phyloP scores from a whole-genome alignment of 805 yeast genomes.

The Myxozyma lipomycoides region DNA sequence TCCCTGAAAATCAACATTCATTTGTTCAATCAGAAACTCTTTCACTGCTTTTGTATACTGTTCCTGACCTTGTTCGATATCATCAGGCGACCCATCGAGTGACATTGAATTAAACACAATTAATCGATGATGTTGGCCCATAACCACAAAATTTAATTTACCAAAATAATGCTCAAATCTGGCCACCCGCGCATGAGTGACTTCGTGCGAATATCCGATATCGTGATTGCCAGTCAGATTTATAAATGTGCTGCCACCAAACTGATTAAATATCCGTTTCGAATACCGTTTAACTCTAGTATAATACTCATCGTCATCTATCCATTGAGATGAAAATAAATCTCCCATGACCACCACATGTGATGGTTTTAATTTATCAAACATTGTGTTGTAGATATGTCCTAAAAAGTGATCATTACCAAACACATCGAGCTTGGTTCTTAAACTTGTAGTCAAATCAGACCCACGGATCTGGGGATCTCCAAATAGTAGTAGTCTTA shows the following conservation, averaged over 20 bases:
- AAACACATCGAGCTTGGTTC: conserved; percentile 72
- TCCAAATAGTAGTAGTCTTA: conserved; percentile 68
- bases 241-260: conserved; percentile 43
- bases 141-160: conserved; percentile 75
- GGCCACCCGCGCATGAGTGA: conserved; percentile 84
- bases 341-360: conserved; percentile 92
- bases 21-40: conserved; percentile 64
- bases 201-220: conserved; percentile 92
- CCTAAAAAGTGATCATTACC: conserved; percentile 91
- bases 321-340: conserved; percentile 91
- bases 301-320: conserved; percentile 77
- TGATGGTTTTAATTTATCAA: conserved; percentile 59
- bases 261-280: conserved; percentile 33
- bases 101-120: conserved; percentile 83
- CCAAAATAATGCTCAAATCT: conserved; percentile 76
- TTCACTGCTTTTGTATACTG: conserved; percentile 64
- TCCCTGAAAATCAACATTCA: conserved; percentile 50
- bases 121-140: conserved; percentile 71
- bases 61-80: conserved; percentile 40
- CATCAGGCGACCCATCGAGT: conserved; percentile 85
- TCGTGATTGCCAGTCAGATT: conserved; percentile 95
- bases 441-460: conserved; percentile 64
- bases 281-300: conserved; percentile 65
- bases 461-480: conserved; percentile 97
- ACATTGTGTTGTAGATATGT: conserved; percentile 70